Percentiles rank a stretch among this genome's conserved stretches.
phyloP scores from a whole-genome alignment of 768 basidiomycete genomes.

The Coprinellus aureogranulatus region DNA sequence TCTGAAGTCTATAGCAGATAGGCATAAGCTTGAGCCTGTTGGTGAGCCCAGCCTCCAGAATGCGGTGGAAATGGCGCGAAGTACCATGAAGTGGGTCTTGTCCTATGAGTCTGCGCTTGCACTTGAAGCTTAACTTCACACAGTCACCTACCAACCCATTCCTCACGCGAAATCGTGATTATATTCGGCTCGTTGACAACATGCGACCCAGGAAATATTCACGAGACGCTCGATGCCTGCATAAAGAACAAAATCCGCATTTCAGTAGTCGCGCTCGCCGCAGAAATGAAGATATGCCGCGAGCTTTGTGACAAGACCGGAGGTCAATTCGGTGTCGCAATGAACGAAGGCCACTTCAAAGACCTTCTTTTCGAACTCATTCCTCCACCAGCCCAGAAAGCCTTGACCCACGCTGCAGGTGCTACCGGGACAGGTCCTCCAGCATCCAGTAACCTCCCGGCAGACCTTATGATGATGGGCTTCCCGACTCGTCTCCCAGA shows the following conservation, averaged over 20 bases:
- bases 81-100: constrained; percentile 74
- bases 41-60: constrained; percentile 98
- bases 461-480: constrained; percentile 99
- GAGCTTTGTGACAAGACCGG: constrained; percentile 90
- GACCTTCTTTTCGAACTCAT: constrained; percentile 95
- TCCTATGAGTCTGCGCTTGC: background rate
- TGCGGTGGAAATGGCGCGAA: constrained; percentile 93
- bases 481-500: constrained; percentile 92
- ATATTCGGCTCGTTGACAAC: constrained; percentile 96
- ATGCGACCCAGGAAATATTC: constrained; percentile 95
- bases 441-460: constrained; percentile 53
- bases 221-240: constrained; percentile 87
- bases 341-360: constrained; percentile 97
- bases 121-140: constrained; percentile 5
- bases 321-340: constrained; percentile 96
- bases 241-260: constrained; percentile 83
- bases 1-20: constrained; percentile 78
- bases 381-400: constrained; percentile 85
- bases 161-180: constrained; percentile 91
- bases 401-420: constrained; percentile 44
- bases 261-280: constrained; percentile 90
- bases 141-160: constrained; percentile 96
- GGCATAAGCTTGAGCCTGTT: constrained; percentile 82
- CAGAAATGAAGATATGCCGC: constrained; percentile 97
- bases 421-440: constrained; percentile 27